Base-by-base conservation (phyloP, 2,329 filamentous ascomycete genomes). In the Nectriaceae sp. region DNA sequence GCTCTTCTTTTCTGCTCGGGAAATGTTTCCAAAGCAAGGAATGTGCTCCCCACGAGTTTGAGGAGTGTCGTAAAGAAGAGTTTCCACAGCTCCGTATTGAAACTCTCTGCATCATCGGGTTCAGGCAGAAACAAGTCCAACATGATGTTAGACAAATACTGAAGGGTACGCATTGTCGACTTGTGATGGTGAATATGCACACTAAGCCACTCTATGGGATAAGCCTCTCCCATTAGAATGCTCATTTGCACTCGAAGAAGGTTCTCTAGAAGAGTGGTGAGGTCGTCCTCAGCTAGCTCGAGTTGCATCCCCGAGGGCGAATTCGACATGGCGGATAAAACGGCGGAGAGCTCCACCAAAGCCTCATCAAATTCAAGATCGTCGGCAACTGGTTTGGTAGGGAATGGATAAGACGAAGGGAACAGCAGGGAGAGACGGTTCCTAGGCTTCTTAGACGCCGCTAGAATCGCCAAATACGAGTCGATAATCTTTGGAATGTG, bases 1-100 rank as follows among this genome's bases (percentile, higher is more conserved):
- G 94, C 93, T 46, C 94, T 79, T 39, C 94, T 80, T 73, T 97
- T 99, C 71, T 99, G 94, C 68, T 99, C 95, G 0, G 94, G 91
- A 65, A 97, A 97, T 0, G 92, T 96, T 66, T 99, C 94, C 31
- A 99, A 79, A 0, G 94, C 92, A 18, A 99, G 79, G 0, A 88
- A 89, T 29, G 92, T 85, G 62, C 91, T 97, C 4, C 90, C 89
- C 3, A 99, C 90, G 3, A 97, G 84, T 64, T 89, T 91, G 21
- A 99, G 78, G 22, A 99, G 75, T 0, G 91, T 93, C 16, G 86
- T 88, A 65, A 99, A 97, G 73, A 96, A 97, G 24, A 88, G 78
- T 56, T 93, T 92, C 94, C 94, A 99, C 11, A 97, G 75, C 48
- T 95, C 89, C 11, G 90, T 97, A 64, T 95, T 91, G 69, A 97